Base-by-base conservation (phyloP, 1,284 basidiomycete genomes). In the Crepidotus sp. region DNA sequence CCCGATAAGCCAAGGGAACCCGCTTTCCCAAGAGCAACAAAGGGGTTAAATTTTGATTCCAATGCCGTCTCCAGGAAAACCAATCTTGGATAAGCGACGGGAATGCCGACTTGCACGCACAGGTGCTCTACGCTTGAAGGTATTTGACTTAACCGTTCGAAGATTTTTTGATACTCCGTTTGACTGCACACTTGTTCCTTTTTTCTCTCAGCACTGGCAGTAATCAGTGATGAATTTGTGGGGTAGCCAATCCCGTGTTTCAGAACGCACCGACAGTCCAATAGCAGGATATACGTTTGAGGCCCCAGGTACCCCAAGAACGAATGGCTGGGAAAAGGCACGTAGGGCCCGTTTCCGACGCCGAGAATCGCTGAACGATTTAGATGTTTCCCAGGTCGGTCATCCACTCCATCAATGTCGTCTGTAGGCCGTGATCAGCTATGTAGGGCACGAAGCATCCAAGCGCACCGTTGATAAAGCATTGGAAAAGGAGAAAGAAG, bases 41-140 rank as follows among this genome's bases (percentile, higher is more conserved):
- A 62, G 1, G 92, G 91, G 58, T 95, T 95, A 42, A 82, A 70
- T 61, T 85, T 92, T 36, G 76, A 81, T 33, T 83, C 83, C 29
- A 95, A 65, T n/a, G 80, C 73, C 27, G 62, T 70, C 61, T 87
- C 85, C 50, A 95, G 65, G 61, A 94, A 92, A 2, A 89, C 87
- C 87, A 96, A 89, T 37, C 93, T 81, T 15, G 93, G 92, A 61
- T 96, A 95, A 7, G 88, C 88, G 52, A 85, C 83, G 0, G 85
- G 85, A 40, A 88, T 78, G 8, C 87, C 92, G 22, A 91, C 61
- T 52, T 88, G 82, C 31, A 96, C 65, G 25, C 94, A 70, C 6
- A 97, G 57, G 61, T 96, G 93, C 55, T 93, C 79, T 3, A 90
- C 77, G 10, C 67, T 64, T 0, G 59, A 49, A 3, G 90, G 87